Base-by-base conservation (phyloP, 495 filamentous ascomycete genomes). In the Viridothelium virens region DNA sequence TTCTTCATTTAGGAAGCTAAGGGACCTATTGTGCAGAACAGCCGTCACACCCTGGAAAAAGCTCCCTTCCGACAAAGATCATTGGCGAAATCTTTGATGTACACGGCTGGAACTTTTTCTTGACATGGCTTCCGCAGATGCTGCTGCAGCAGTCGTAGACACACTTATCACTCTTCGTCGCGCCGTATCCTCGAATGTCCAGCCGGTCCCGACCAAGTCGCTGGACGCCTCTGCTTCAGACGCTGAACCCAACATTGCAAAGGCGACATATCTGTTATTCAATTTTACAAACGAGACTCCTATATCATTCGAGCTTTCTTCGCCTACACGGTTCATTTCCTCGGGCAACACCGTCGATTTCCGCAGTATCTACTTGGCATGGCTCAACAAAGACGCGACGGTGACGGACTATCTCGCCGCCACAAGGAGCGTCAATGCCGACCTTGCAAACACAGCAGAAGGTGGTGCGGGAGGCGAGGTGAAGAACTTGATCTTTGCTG, bases 321-420 rank as follows among this genome's bases (percentile, higher is more conserved):
- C 87, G 10, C 82, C 86, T 11, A 97, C 95, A 50, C 91, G 94
- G 67, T 97, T 97, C 81, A 80, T 87, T 61, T 87, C 87, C 16
- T 83, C 84, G 44, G 82, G 85, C 61, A 84, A 86, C 53, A 81
- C 89, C 1, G 87, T 97, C 68, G 90, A 96, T 74, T 83, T 99
- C 47, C 91, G 94, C 75, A 90, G 87, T 77, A 91, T 97, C 78
- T 96, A 91, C 78, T 95, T 97, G 68, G 90, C 91, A 63, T 99
- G 90, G 89, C 82, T 88, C 74, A 93, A 96, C 75, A 90, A 90
- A 74, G 92, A 97, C 79, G 84, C 86, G 66, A 83, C 87, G 46
- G 91, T 96, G 72, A 87, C 88, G 9, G 91, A 92, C 66, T 97
- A 97, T 81, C 92, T 97, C 76, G 84, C 87, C 56, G 86, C 87